Base-by-base conservation (phyloP, 2,329 filamentous ascomycete species). In the Didymella pinodella region DNA sequence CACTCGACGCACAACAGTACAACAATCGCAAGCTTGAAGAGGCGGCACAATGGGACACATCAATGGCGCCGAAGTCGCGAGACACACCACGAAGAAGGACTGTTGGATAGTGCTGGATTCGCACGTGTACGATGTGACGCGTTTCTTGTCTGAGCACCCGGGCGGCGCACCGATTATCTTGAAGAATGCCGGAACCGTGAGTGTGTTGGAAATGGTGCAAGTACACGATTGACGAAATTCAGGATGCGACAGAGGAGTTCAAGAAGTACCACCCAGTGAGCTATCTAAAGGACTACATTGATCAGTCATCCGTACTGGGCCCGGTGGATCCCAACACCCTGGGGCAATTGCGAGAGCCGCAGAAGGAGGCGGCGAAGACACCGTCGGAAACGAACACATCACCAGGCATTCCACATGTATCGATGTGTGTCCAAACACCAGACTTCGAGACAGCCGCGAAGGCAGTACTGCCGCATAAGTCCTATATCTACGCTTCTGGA, bases 51-150 rank as follows among this genome's bases (percentile, higher is more conserved):
- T 73, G 71, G 54, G 59, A 32, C 49, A 56, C 38, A 67, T 76
- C 47, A 62, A 75, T 48, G 74, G 73, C 41, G 72, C 71, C 36
- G 74, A 76, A 36, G 68, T 76, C 49, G 71, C 69, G 31, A 72
- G 71, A 54, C 75, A 77, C 58, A 68, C 63, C 40, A 73, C 48
- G 49, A 75, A 71, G 47, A 70, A 74, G 10, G 71, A 70, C 7
- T 81, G 79, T 65, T 92, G 89, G 89, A 84, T 91, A 48, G 87
- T 90, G 6, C 82, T 91, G 8, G 84, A 90, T 69, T 84, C 84
- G 34, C 84, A 85, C 63, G 86, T 90, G 5, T 90, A 88, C 77
- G 85, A 91, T 72, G 77, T 91, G 31, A 88, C 86, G 4, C 81
- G 83, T 14, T 91, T 91, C 69, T 78, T 86, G 5, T 80, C 82